Conservation (phyloP, 2,329 filamentous ascomycete species). For the Colletotrichum falcatum region DNA sequence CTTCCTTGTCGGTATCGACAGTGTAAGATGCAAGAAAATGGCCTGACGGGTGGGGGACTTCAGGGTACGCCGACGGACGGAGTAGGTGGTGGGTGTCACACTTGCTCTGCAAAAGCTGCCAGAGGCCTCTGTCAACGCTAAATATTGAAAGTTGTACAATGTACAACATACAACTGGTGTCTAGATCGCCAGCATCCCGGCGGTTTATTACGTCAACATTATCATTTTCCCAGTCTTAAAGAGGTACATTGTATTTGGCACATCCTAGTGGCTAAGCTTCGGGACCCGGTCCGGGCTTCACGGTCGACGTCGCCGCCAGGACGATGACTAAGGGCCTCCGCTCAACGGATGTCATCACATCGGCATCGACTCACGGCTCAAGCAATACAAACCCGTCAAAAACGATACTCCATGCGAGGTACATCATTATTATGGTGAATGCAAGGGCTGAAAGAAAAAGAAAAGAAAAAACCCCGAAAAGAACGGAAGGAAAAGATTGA, state of each 20-base stretch:
- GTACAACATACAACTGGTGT: no score
- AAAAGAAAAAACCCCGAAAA: no score
- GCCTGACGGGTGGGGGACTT: background rate
- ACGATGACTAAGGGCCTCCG: constrained; percentile 4
- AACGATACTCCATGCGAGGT: background rate
- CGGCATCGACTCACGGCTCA: background rate
- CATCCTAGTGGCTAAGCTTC: no score
- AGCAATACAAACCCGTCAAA: background rate
- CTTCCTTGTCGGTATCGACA: background rate
- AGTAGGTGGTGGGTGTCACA: background rate
- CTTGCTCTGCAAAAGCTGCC: constrained; percentile 2
- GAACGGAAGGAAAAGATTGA: background rate
- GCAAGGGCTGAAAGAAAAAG: background rate
- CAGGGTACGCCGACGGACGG: background rate
- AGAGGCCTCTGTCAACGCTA: background rate
- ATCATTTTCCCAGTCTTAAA: no score
- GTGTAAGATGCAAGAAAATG: background rate
- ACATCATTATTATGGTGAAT: no score
- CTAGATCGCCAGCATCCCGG: no score
- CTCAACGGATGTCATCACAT: background rate
- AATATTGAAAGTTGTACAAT: background rate
- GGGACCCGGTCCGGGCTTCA: constrained; percentile 21
- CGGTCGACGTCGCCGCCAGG: constrained; percentile 5
- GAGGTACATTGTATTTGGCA: no score
- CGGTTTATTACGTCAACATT: no score